A percentile compares a stretch with the other conserved stretches of the same genome.
These are phyloP conservation scores for Oidium heveae DNA, from an alignment of 2,329 filamentous ascomycete species.

Conservation along the genomic window DNA sequence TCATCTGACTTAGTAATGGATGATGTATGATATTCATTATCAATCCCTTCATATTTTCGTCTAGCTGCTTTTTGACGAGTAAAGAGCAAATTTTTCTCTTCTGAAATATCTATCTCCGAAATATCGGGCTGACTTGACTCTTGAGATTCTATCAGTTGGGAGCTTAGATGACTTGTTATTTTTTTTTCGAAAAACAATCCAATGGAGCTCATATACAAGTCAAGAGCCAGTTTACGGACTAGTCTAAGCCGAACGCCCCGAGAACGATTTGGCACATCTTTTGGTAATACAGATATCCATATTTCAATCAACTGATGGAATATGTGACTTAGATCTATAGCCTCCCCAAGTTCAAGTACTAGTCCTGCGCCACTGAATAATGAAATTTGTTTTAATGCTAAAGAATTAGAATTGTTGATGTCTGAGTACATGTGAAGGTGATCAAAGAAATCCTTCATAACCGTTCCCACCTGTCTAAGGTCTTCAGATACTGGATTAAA, in stretches of 20 bases:
- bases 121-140: not conserved
- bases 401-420: slow-evolving; percentile 1
- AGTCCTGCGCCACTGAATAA: slow-evolving; percentile 4
- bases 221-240: slow-evolving; percentile 10
- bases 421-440: slow-evolving; percentile 4
- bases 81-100: slow-evolving; percentile 5
- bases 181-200: slow-evolving; percentile 7
- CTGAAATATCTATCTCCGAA: not conserved
- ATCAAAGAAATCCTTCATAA: slow-evolving; percentile 7
- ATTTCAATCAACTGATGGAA: slow-evolving; percentile 11
- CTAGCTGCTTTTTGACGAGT: not conserved
- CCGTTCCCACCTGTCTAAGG: slow-evolving; percentile 7
- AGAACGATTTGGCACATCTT: slow-evolving; percentile 5
- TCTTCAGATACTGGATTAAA: slow-evolving; percentile 7
- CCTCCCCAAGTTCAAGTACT: not conserved
- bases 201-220: slow-evolving; percentile 12
- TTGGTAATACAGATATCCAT: slow-evolving; percentile 12
- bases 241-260: slow-evolving; percentile 11
- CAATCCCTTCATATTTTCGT: not conserved
- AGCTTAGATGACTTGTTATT: not conserved
- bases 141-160: not conserved
- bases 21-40: not conserved
- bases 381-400: slow-evolving; percentile 7
- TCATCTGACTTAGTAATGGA: slow-evolving; percentile 9
- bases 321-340: slow-evolving; percentile 7